Conservation (phyloP, 495 filamentous ascomycete genomes). For the Penicillium mononematosum region DNA sequence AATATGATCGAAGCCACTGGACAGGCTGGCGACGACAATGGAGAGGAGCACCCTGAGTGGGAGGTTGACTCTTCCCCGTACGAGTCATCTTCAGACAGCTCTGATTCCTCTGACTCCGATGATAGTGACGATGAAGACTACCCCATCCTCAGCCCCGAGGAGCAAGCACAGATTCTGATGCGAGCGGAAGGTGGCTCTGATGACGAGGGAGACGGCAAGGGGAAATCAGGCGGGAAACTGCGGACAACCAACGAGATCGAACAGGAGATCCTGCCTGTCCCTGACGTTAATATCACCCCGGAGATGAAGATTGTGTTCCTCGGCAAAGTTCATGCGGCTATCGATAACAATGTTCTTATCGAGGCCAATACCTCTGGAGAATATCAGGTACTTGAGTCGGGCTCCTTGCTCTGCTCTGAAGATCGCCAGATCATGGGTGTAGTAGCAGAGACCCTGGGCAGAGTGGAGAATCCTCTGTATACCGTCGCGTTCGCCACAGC, state of each 20-base stretch:
- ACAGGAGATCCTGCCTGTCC: slow-evolving; percentile 67
- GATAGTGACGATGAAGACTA: slow-evolving; percentile 72
- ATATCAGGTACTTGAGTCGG: slow-evolving; percentile 75
- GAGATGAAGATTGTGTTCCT: slow-evolving; percentile 74
- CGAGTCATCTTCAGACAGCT: slow-evolving; percentile 54
- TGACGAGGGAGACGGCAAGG: slow-evolving; percentile 62
- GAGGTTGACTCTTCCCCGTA: slow-evolving; percentile 64
- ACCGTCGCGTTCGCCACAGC: slow-evolving; percentile 66
- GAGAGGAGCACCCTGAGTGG: slow-evolving; percentile 69
- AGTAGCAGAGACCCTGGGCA: slow-evolving; percentile 76
- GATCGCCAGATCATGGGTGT: slow-evolving; percentile 73
- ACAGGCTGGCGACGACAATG: slow-evolving; percentile 41
- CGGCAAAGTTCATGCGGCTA: slow-evolving; percentile 67
- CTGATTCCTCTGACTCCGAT: slow-evolving; percentile 53
- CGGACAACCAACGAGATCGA: slow-evolving; percentile 72
- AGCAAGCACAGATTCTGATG: slow-evolving; percentile 80
- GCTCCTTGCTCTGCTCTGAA: slow-evolving; percentile 78
- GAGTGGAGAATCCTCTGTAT: slow-evolving; percentile 80
- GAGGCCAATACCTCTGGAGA: slow-evolving; percentile 77
- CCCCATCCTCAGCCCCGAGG: slow-evolving; percentile 69
- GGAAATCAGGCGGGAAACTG: slow-evolving; percentile 47
- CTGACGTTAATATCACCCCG: slow-evolving; percentile 67
- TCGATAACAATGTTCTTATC: slow-evolving; percentile 75
- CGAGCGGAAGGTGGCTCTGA: slow-evolving; percentile 66
- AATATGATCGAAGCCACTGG: slow-evolving; percentile 9